Evolutionary conservation across 768 basidiomycete genomes (phyloP).

Genomic region (Lactifluus pinguis): DNA sequence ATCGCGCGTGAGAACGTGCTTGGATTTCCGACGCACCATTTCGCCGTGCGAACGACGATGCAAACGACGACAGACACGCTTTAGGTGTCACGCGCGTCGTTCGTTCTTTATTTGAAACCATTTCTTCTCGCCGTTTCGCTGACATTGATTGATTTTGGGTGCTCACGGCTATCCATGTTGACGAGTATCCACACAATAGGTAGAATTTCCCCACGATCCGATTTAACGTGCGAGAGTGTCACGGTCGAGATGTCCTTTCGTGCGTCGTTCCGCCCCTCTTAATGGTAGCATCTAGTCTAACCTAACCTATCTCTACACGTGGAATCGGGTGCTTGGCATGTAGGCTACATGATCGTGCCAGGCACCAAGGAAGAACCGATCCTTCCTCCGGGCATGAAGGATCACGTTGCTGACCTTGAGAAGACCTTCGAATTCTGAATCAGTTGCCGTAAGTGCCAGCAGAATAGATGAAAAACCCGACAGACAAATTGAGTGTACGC

Average conservation of each 20-base stretch:
- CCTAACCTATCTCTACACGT: neutral
- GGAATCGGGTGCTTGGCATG: neutral
- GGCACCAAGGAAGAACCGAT: constrained; percentile 48
- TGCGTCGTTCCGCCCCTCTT: constrained; percentile 31
- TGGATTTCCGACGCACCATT: constrained; percentile 79
- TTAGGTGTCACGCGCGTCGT: constrained; percentile 82
- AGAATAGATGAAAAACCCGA: neutral
- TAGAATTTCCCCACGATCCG: constrained; percentile 85
- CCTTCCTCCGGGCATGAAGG: constrained; percentile 85
- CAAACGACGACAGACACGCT: constrained; percentile 99
- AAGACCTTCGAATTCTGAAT: constrained; percentile 72
- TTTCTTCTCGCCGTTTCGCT: neutral
- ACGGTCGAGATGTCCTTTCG: constrained; percentile 99
- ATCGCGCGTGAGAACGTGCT: constrained; percentile 26
- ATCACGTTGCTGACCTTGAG: constrained; percentile 78
- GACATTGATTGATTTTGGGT: neutral
- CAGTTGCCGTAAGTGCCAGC: neutral
- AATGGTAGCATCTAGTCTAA: neutral
- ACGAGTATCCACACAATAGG: too few species aligned
- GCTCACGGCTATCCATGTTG: neutral
- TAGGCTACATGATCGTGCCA: constrained; percentile 36
- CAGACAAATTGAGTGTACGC: neutral
- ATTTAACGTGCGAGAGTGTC: constrained; percentile 83
- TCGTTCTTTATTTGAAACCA: neutral
- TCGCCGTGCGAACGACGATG: constrained; percentile 96